phyloP scores from a whole-genome alignment of 2,329 filamentous ascomycete genomes.

The Sphaerulina vaccinii region DNA sequence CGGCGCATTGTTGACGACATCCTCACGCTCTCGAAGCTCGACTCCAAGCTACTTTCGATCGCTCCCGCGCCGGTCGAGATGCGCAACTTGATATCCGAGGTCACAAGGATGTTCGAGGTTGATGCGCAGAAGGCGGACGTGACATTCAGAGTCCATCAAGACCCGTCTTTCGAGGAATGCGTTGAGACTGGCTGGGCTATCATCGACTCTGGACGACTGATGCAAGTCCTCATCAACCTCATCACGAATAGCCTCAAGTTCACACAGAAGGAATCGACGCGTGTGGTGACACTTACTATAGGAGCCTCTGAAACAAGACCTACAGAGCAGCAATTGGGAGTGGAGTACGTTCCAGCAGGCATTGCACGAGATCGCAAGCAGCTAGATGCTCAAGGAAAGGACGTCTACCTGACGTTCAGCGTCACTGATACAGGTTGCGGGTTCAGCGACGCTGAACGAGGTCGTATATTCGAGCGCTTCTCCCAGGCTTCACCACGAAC shows the following conservation, averaged over 20 bases:
- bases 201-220: constrained; percentile 27
- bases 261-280: constrained; percentile 21
- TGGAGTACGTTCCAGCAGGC: constrained; percentile 24
- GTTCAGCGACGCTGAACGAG: constrained; percentile 38
- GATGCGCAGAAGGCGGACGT: constrained; percentile 27
- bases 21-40: constrained; percentile 44
- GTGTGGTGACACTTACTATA: constrained; percentile 22
- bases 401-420: constrained; percentile 24
- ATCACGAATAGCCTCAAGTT: constrained; percentile 34
- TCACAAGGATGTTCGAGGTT: constrained; percentile 27
- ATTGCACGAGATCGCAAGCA: constrained; percentile 19
- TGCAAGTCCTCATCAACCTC: constrained; percentile 33
- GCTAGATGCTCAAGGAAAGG: constrained; percentile 10
- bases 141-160: constrained; percentile 7
- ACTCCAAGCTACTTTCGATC: constrained; percentile 41
- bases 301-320: constrained; percentile 19
- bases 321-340: constrained; percentile 22
- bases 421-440: constrained; percentile 41
- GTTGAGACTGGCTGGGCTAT: constrained; percentile 21
- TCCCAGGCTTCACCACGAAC: constrained; percentile 66
- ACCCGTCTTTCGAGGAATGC: constrained; percentile 3
- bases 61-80: constrained; percentile 24
- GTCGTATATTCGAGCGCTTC: constrained; percentile 64
- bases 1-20: constrained; percentile 49
- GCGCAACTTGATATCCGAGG: constrained; percentile 21